phyloP scores from a whole-genome alignment of 805 yeast genomes.

The Schwanniomyces polymorphus region DNA sequence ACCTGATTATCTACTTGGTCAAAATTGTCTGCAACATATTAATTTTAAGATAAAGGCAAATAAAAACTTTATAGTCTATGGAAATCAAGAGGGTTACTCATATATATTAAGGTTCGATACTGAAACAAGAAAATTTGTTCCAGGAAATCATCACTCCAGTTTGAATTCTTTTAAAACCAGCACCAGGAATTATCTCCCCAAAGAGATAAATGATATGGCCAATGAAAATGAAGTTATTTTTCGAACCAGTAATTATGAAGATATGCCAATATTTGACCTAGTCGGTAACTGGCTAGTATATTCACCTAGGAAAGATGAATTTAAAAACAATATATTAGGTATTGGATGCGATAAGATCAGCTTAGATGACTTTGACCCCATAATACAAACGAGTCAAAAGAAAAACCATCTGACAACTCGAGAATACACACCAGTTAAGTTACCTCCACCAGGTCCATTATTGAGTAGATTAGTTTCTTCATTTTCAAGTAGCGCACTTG shows the following conservation, averaged over 20 bases:
- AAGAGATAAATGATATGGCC: constrained; percentile 10
- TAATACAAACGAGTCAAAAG: constrained; percentile 3
- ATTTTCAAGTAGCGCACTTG: constrained; percentile 54
- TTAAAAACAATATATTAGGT: constrained; percentile 25
- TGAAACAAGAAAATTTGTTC: constrained; percentile 1
- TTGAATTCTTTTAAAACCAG: constrained; percentile 18
- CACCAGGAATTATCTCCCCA: constrained; percentile 19
- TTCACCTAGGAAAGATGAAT: constrained; percentile 41
- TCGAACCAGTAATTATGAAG: constrained; percentile 32
- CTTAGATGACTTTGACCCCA: constrained; percentile 10
- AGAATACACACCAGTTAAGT: constrained; percentile 42
- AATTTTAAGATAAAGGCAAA: constrained; percentile 18
- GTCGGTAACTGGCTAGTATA: constrained; percentile 51
- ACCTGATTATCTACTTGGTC: constrained; percentile 6
- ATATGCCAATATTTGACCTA: constrained; percentile 47
- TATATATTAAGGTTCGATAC: constrained; percentile 11
- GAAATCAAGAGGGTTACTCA: constrained; percentile 21
- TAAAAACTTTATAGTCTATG: constrained; percentile 17
- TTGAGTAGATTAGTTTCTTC: constrained; percentile 48
- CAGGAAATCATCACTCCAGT: constrained; percentile 15
- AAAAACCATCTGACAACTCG: background rate
- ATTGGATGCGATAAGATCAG: constrained; percentile 2
- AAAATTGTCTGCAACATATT: background rate
- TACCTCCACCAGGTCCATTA: constrained; percentile 50
- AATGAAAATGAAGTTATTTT: constrained; percentile 22